Base-by-base conservation (phyloP, 805 yeast genomes). In the Yamadazyma insecticola region DNA sequence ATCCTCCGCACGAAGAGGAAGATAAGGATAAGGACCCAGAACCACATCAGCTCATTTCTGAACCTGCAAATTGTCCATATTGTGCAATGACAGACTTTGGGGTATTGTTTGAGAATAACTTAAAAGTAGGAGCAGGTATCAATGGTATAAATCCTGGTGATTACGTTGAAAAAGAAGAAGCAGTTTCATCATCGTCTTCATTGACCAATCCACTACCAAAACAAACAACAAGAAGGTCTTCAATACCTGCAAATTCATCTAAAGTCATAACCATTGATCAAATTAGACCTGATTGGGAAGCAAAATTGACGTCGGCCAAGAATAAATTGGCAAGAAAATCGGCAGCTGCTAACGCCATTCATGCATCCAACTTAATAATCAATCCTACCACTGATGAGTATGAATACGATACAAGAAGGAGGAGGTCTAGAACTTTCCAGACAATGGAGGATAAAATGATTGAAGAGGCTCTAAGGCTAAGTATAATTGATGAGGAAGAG, bases 281-380 rank as follows among this genome's bases (percentile, higher is more conserved):
- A 40, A 84, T 90, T 24, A 70, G 97, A 30, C 97, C 98, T 1
- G 96, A 86, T 50, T 90, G 98, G 98, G 88, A 85, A 47, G 58
- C 67, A 13, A 82, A 78, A 41, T 69, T 90, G 28, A 65, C 70
- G 6, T 68, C 75, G 30, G 95, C 96, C 4, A 72, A 89, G 30
- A 71, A 79, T 36, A 79, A 79, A 42, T 60, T 87, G 21, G 96
- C 95, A 0, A 72, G 95, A 36, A 72, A 87, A 47, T 80, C 96
- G 0, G 97, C 97, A 0, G 86, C 95, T 10, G 97, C 97, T 0
- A 85, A 86, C 20, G 96, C 96, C 1, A 74, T 90, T 23, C 97
- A 90, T 57, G 89, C 95, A 2, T 78, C 94, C 9, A 87, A 88
- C 35, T 70, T 86, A 46, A 51, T 87, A 19, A 64, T 81, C 11